Percentiles rank a stretch among this genome's conserved stretches.
phyloP scores from a whole-genome alignment of 768 basidiomycete genomes.

The Leccinum boreale region DNA sequence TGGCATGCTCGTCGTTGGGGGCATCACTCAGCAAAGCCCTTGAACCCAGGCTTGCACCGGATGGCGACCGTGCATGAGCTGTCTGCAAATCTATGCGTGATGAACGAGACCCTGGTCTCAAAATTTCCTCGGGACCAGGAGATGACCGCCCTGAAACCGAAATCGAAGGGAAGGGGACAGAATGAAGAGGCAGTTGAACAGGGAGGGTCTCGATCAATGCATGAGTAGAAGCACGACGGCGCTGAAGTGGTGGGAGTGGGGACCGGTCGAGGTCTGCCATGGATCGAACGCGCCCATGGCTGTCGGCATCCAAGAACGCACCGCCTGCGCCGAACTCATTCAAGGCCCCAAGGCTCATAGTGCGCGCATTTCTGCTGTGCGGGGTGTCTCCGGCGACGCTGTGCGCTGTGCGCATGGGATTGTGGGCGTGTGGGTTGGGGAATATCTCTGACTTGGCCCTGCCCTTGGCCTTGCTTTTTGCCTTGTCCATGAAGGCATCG shows the following conservation, averaged over 20 bases:
- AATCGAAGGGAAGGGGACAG: slow-evolving; percentile 64
- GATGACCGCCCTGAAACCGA: slow-evolving; percentile 49
- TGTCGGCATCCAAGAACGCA: slow-evolving; percentile 43
- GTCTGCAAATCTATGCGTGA: slow-evolving; percentile 32
- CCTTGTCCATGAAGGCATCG: slow-evolving; percentile 68
- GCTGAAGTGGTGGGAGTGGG: slow-evolving; percentile 39
- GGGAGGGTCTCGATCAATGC: slow-evolving; percentile 43
- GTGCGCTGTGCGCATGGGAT: slow-evolving; percentile 38
- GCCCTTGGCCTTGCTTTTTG: slow-evolving; percentile 36
- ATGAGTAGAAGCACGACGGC: slow-evolving; percentile 52
- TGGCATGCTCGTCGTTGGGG: slow-evolving; percentile 31
- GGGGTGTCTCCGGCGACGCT: slow-evolving; percentile 41
- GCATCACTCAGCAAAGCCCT: slow-evolving; percentile 40
- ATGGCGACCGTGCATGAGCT: slow-evolving; percentile 45
- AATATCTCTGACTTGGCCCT: slow-evolving; percentile 37
- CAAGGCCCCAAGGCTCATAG: slow-evolving; percentile 65
- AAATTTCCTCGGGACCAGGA: slow-evolving; percentile 39
- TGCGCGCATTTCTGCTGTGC: slow-evolving; percentile 46
- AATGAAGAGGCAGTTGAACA: slow-evolving; percentile 39
- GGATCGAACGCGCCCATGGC: slow-evolving; percentile 50
- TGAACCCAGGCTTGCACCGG: slow-evolving; percentile 51
- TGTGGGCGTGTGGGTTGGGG: slow-evolving; percentile 43
- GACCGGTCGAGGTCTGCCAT: slow-evolving; percentile 52
- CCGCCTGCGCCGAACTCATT: slow-evolving; percentile 50
- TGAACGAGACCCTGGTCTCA: slow-evolving; percentile 34